Base-by-base conservation (phyloP, 208 protist species). In the Tritrichomonas musculus region DNA sequence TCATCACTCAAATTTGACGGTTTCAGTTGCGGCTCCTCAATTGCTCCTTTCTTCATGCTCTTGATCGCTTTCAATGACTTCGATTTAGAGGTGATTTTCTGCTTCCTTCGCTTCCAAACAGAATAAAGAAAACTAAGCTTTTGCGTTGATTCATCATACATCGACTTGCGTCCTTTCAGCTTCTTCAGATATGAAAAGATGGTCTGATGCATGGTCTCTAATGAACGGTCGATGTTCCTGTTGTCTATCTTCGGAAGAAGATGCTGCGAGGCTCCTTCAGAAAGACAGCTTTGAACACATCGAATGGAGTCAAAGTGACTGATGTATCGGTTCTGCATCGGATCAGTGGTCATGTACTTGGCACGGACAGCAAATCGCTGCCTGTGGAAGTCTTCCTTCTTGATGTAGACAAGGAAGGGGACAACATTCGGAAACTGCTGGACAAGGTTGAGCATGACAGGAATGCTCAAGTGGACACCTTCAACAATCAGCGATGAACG, bases 371-470 rank as follows among this genome's bases (percentile, higher is more conserved):
- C 92, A 50, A 93, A 93, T 55, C 92, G 50, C n/a, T 93, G 66
- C 2, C 65, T 0, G 22, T 93, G 92, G 30, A 82, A 82, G 22
- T 82, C 53, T 36, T 75, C 66, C 36, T 93, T 93, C 47, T 75
- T 82, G 53, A 93, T 93, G 50, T 93, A 93, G 39, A 93, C 50
- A 20, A 93, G 30, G 92, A 93, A 93, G 8, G 92, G 92, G 55
- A 93, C 92, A 36, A 93, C 92, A 17, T 82, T 82, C 3, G 49
- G 92, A 30, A 82, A 80, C 9, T 39, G 14, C 1, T 14, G 25
- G 39, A 93, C 65, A n/a, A 75, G 9, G 53, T 92, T 88, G 20
- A 88, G 33, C 47, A 88, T 53, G 8, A 88, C 41, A 88, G 53
- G 27, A 27, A 88, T 47, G 4, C 47, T 60, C 5, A 88, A 57